Percentiles rank a stretch among this genome's conserved stretches.
Conservation (phyloP, 441 rosid genomes). For the Mallotus repandus region DNA sequence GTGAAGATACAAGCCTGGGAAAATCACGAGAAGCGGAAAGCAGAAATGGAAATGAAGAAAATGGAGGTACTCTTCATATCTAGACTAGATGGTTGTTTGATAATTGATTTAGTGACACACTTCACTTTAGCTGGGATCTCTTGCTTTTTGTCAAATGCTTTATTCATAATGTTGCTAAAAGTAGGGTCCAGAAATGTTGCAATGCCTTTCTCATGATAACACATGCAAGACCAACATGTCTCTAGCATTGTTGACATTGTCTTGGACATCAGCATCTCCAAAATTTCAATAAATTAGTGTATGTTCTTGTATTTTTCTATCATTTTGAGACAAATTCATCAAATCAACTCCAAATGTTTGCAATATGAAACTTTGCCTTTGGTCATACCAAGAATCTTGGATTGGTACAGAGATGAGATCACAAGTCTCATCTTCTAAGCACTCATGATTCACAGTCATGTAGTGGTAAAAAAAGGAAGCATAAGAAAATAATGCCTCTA, state of each 20-base stretch:
- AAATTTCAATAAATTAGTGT: constrained; percentile 1
- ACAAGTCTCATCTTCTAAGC: not conserved
- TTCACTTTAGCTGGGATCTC: constrained; percentile 11
- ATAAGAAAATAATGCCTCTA: not conserved
- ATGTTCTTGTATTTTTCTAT: not conserved
- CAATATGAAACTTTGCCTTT: not conserved
- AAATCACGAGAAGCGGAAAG: constrained; percentile 85
- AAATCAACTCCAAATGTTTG: not conserved
- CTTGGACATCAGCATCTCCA: not conserved
- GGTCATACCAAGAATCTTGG: not conserved
- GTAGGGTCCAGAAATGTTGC: constrained; percentile 11
- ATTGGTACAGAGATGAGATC: not conserved
- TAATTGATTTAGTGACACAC: not conserved
- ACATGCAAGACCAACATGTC: constrained; percentile 8
- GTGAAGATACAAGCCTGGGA: constrained; percentile 96
- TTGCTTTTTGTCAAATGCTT: constrained; percentile 9
- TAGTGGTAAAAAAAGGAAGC: not conserved
- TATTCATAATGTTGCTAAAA: not conserved
- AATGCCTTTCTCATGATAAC: not conserved
- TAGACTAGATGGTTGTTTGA: not conserved
- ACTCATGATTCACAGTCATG: not conserved
- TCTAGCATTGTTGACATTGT: not conserved
- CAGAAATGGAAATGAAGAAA: constrained; percentile 86
- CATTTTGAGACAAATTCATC: not conserved
- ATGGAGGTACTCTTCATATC: constrained; percentile 57